Evolutionary conservation across 1,284 basidiomycete species (phyloP), one percentile per base, ranked within the genome.

Genomic region (Cystobasidium pallidum): DNA sequence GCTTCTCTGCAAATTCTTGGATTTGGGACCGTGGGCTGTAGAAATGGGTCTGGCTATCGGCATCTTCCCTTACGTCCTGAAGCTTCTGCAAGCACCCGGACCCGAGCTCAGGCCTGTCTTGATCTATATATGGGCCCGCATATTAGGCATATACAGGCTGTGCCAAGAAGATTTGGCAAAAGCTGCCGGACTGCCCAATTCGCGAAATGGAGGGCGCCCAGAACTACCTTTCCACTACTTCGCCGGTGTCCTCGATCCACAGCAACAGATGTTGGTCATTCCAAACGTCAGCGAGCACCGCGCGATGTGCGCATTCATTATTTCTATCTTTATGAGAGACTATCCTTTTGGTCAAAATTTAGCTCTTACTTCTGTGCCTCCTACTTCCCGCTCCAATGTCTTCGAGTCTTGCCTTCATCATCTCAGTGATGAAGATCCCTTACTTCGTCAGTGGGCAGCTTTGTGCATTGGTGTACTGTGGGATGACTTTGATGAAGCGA

Each of bases 101-200:
- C 89, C 90, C 75, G 95, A 99, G 79, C 86, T 99, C 34, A 91
- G 94, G 63, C 95, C 96, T 0, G 94, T 99, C n/a, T 85, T 99
- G 36, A 97, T 99, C 77, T 99, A 98, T 83, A 98, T 99, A 75
- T 99, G 96, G 96, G 92, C 95, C 0, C 87, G 95, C 19, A 97
- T 99, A 74, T 86, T 98, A 26, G 95, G 95, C 1, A 94, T 98
- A 34, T 96, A 98, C 80, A 88, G 90, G 7, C 88, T 89, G 24
- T 96, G 96, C 73, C 95, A 98, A 80, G 86, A 89, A 54, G 95
- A 99, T 79, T 83, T 99, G 6, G 87, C 91, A 76, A 91, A 90
- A 73, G 67, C 67, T 1, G 67, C 92, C 89, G 68, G 86, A 88
- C 72, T 76, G 75, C 74, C 76, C 2, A 65, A 64, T 70, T 78